phyloP scores from a whole-genome alignment of 345 rosid genomes.

The Raphanus sativus region DNA sequence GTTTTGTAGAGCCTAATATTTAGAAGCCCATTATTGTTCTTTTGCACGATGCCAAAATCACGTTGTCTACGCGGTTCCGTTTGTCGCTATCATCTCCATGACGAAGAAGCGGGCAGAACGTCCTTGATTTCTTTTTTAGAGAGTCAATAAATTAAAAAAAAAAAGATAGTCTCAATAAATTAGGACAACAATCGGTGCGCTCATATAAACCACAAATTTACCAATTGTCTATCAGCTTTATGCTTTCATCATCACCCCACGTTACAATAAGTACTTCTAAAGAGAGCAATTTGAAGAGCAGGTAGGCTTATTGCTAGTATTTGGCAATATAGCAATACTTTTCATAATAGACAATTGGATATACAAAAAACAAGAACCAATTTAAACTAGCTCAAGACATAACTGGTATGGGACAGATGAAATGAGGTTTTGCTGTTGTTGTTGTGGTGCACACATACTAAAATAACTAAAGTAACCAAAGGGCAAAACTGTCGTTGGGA shows the following conservation, averaged over 20 bases:
- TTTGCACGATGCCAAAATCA: neutral
- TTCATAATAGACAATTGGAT: neutral
- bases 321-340: neutral
- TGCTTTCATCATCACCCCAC: neutral
- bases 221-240: neutral
- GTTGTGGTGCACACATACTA: no score
- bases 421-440: no score
- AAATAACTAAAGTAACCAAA: neutral
- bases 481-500: neutral
- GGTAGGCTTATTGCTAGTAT: neutral
- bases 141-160: no score
- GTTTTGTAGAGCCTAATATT: neutral
- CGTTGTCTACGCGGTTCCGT: slow-evolving; percentile 2
- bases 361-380: neutral
- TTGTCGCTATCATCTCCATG: neutral
- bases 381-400: no score
- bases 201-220: neutral
- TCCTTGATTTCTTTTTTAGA: neutral
- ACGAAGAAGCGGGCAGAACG: neutral
- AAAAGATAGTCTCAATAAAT: neutral
- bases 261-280: neutral
- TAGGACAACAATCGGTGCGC: neutral
- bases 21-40: neutral
- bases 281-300: neutral
- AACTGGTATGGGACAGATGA: no score